Evolutionary conservation across 495 filamentous ascomycete species (phyloP).

Genomic region (Geoglossum glabrum): DNA sequence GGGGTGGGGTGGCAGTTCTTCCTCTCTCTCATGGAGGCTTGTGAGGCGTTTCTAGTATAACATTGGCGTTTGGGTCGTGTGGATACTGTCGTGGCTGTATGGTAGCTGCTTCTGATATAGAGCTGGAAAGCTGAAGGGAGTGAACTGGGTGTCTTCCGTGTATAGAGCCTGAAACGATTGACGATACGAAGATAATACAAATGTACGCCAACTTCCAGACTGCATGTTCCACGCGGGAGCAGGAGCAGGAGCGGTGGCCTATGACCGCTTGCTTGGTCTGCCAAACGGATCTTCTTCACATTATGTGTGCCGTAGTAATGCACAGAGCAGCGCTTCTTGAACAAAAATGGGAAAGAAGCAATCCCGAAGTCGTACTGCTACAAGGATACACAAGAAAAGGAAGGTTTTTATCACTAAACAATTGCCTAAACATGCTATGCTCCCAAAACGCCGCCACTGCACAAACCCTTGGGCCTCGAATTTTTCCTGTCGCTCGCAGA

Average conservation of each 20-base stretch:
- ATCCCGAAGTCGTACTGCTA: not conserved
- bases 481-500: not conserved
- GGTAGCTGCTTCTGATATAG: not conserved
- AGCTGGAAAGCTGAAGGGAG: not conserved
- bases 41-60: not conserved
- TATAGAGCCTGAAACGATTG: too few species aligned
- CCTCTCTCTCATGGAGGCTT: not conserved
- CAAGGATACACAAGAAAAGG: not conserved
- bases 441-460: not conserved
- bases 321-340: not conserved
- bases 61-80: not conserved
- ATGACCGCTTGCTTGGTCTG: too few species aligned
- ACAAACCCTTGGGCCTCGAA: not conserved
- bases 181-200: too few species aligned
- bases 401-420: not conserved
- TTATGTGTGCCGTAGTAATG: not conserved
- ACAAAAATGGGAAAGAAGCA: not conserved
- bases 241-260: too few species aligned
- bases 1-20: not conserved
- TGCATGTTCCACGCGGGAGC: too few species aligned
- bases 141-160: too few species aligned
- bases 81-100: not conserved
- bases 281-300: not conserved
- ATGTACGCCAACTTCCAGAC: too few species aligned
- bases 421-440: not conserved